phyloP scores from a whole-genome alignment of 345 rosid genomes.

The Brassica rapa region DNA sequence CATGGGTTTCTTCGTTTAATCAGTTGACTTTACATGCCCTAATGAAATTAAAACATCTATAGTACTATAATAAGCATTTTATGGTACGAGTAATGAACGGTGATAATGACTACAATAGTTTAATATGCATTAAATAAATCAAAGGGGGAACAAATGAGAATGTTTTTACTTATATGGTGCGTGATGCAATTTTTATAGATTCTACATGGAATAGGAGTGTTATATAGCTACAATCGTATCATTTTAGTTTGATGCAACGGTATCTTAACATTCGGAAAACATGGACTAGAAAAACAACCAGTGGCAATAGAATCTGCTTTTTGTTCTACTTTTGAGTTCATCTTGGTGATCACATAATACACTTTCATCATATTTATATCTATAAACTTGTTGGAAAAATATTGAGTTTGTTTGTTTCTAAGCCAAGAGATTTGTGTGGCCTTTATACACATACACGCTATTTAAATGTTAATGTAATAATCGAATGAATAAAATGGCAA shows the following conservation, averaged over 20 bases:
- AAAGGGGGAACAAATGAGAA: constrained; percentile 10
- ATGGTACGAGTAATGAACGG: constrained; percentile 1
- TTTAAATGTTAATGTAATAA: background rate
- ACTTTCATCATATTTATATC: background rate
- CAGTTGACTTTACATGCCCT: background rate
- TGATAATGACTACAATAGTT: constrained; percentile 7
- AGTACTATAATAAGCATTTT: constrained; percentile 24
- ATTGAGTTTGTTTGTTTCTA: background rate
- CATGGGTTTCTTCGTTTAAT: background rate
- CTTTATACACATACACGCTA: background rate
- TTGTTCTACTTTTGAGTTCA: background rate
- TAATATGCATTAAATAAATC: constrained; percentile 17
- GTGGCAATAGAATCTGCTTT: background rate
- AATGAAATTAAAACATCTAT: constrained; percentile 3
- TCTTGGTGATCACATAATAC: background rate
- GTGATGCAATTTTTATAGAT: constrained; percentile 18
- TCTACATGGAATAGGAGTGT: constrained; percentile 18
- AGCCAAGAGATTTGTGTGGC: background rate
- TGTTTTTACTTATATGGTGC: constrained; percentile 14
- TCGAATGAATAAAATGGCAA: background rate
- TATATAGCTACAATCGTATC: background rate
- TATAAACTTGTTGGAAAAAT: background rate
- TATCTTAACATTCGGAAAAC: background rate
- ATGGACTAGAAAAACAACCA: background rate
- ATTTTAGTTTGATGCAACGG: background rate